phyloP scores from a whole-genome alignment of 192 early-diverging fungal species.

The Powellomyces hirtus region DNA sequence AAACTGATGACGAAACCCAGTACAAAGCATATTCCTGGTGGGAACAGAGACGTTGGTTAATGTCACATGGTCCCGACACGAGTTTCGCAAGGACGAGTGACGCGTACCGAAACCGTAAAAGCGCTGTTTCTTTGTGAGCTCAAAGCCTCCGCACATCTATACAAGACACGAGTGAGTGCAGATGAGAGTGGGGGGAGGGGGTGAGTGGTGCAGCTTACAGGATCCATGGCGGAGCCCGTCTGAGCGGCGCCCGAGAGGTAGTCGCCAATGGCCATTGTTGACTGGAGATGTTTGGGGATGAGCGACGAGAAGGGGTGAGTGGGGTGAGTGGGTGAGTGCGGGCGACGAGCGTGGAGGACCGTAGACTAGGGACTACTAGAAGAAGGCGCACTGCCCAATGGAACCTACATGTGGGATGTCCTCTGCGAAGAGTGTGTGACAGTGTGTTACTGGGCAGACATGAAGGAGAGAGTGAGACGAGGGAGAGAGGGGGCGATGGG shows the following conservation, averaged over 20 bases:
- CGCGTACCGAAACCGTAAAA: slow-evolving; percentile 73
- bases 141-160: slow-evolving; percentile 56
- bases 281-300: background rate
- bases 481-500: too few species aligned
- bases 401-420: too few species aligned
- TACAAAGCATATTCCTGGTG: slow-evolving; percentile 65
- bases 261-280: slow-evolving; percentile 25
- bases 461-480: too few species aligned
- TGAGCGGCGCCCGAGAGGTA: slow-evolving; percentile 21
- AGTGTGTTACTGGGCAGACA: too few species aligned
- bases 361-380: too few species aligned
- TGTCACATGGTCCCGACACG: background rate
- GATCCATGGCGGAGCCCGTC: slow-evolving; percentile 26
- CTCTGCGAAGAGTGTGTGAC: too few species aligned
- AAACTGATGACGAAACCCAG: slow-evolving; percentile 72
- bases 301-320: background rate
- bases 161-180: background rate
- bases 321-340: too few species aligned
- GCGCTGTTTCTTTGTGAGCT: slow-evolving; percentile 64
- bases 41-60: background rate
- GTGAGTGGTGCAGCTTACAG: slow-evolving; percentile 5
- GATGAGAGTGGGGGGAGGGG: background rate
- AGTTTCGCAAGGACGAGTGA: background rate
- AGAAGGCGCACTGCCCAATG: too few species aligned
- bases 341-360: too few species aligned